A percentile compares a stretch with the other conserved stretches of the same genome.
These are phyloP conservation scores for Arctium lappa DNA, from an alignment of 129 eudicot species.

Conservation along the genomic window DNA sequence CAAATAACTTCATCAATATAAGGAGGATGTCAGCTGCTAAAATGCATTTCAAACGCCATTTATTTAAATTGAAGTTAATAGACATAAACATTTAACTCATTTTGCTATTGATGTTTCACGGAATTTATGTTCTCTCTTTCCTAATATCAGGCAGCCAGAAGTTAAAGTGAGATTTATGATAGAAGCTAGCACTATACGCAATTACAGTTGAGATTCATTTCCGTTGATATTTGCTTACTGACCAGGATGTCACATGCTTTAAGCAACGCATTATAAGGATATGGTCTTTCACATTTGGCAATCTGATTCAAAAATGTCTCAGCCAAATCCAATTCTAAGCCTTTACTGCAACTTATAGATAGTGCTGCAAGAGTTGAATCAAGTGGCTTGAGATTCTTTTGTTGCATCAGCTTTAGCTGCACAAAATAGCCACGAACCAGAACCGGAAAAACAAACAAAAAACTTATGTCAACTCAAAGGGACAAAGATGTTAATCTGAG, in stretches of 20 bases:
- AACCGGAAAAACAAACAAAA: not conserved
- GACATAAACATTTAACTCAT: too few species aligned
- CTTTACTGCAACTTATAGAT: conserved; percentile 63
- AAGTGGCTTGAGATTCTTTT: conserved; percentile 59
- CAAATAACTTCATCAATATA: not conserved
- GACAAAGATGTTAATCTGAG: not conserved
- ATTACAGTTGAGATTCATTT: not conserved
- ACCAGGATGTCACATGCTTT: conserved; percentile 77
- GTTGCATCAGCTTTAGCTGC: conserved; percentile 70
- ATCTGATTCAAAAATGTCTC: conserved; percentile 57
- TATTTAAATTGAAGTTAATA: not conserved
- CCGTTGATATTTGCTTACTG: conserved; percentile 18
- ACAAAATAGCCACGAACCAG: conserved; percentile 14
- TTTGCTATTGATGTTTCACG: too few species aligned
- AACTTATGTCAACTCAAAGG: not conserved
- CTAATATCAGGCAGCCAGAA: not conserved
- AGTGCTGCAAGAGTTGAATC: conserved; percentile 68
- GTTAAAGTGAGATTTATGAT: not conserved
- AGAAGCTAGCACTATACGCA: not conserved
- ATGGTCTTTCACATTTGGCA: conserved; percentile 19
- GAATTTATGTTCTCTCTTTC: too few species aligned
- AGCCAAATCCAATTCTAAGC: conserved; percentile 63
- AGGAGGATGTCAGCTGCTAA: not conserved
- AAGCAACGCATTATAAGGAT: conserved; percentile 70
- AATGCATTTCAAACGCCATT: not conserved